phyloP scores from a whole-genome alignment of 164 flowering plant species.

The Tetrastigma voinierianum region DNA sequence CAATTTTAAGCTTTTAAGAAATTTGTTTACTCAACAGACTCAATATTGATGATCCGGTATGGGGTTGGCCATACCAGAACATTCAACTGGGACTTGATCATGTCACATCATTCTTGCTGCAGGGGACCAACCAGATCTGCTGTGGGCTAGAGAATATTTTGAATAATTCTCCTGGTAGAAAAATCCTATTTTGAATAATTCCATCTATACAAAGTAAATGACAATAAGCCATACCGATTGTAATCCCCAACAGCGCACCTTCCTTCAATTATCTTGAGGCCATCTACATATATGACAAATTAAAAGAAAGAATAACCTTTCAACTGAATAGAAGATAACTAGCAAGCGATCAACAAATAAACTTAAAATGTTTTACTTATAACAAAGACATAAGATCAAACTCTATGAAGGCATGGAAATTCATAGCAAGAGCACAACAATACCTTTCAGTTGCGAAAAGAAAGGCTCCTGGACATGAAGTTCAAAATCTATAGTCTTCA shows the following conservation, averaged over 20 bases:
- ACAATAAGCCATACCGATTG: slow-evolving; percentile 37
- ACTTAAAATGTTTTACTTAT: not conserved
- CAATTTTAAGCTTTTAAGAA: no score
- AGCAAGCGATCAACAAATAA: not conserved
- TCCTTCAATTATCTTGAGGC: slow-evolving; percentile 79
- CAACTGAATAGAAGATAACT: not conserved
- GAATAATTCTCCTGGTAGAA: no score
- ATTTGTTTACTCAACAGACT: no score
- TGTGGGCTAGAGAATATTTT: no score
- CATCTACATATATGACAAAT: slow-evolving; percentile 45
- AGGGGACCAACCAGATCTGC: no score
- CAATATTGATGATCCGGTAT: no score
- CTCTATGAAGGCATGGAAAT: not conserved
- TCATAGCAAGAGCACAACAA: not conserved
- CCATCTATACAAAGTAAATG: not conserved
- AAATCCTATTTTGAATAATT: no score
- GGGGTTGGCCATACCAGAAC: no score
- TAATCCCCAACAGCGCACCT: slow-evolving; percentile 75
- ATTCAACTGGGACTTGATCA: no score
- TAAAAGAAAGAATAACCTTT: not conserved
- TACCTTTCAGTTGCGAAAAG: slow-evolving; percentile 74
- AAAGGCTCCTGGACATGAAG: slow-evolving; percentile 88
- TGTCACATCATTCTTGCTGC: no score
- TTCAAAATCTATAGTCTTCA: slow-evolving; percentile 50
- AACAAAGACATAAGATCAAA: not conserved